Base-by-base conservation (phyloP, 306 rosid species). In the Senna tora region DNA sequence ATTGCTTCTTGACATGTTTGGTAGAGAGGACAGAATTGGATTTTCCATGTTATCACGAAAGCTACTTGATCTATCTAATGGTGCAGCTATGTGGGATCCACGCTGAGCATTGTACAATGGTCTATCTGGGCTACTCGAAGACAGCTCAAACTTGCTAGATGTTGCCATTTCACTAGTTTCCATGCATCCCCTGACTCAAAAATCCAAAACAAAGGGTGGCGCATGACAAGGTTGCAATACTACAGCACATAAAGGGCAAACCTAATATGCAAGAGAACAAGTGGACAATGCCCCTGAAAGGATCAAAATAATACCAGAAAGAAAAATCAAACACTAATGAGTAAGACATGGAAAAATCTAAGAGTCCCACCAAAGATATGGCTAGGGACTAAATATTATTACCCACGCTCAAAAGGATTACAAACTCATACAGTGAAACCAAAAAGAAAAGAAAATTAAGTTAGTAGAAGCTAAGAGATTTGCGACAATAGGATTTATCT, bases 61-160 rank as follows among this genome's bases (percentile, higher is more conserved):
- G 93, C 94, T 92, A 67, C 86, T 79, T 9, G 93, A 83, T 80
- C 93, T 86, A 49, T 92, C 97, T 82, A 89, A 69, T 76, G 83
- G 71, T 75, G 86, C 66, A 76, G 88, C 86, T 81, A 89, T 72
- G 96, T 89, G 90, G 90, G 96, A 86, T 82, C 96, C 96, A 65
- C 90, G 93, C 86, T 86, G 93, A 83, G 90, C 96, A 80, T 81
- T 56, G 81, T 87, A 87, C 70, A 84, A 73, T 71, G 87, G 89
- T 87, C 97, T 87, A 71, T 92, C 97, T 9, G 92, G 90, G 87
- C 94, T 89, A 80, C 82, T 73, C 69, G 93, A 88, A 38, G 97
- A 84, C 78, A 84, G 71, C 72, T 89, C 96, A 83, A 84, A 89
- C 86, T 89, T 92, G 87, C 91, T 80, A 78, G 96, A 79, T 61